Evolutionary conservation across 257 asterid genomes (phyloP), one percentile per base, ranked within the genome.

Genomic region (Solanum virginianum): DNA sequence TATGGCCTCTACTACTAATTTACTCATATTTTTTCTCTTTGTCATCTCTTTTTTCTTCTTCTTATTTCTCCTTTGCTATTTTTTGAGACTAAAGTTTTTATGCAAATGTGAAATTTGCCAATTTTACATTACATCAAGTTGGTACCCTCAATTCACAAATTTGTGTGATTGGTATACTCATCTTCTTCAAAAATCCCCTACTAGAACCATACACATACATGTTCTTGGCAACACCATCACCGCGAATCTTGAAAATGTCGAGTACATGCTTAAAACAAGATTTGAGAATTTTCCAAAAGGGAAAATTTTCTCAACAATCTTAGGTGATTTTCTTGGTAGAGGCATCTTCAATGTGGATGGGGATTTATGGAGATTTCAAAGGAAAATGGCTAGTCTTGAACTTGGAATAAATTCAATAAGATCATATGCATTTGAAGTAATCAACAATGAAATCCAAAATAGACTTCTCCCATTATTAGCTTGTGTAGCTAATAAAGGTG

Each of bases 81-180:
- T 80, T 16, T 0, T 74, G 10, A 82, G 69, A 84, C 12, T 15
- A 26, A 87, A 85, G 87, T 74, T 89, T 82, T 91, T 84, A 75
- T 77, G 98, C 90, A 88, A 26, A 74, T 95, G 98, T 72, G 89
- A 89, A 11, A 89, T 92, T 80, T 95, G 98, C 81, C 69, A 70
- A 80, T 57, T 91, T 7, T 95, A 93, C 86, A 69, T 89, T 6
- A 80, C 88, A 32, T 86, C 93, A 8, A 66, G 85, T 20, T 95
- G 98, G 98, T 60, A 87, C 0, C 18, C 14, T 8, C 77, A 87
- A 8, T 95, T 87, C 82, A 49, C 88, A 0, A 92, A 95, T 68
- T 91, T 93, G 3, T 93, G 97, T 80, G 97, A 95, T 68, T 95
- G 98, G 98, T 90, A 92, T 88, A 87, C 97, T 22, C 93, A 87